A percentile compares a stretch with the other conserved stretches of the same genome.
phyloP scores from a whole-genome alignment of 768 basidiomycete genomes.

The Rhodotorula sphaerocarpa region DNA sequence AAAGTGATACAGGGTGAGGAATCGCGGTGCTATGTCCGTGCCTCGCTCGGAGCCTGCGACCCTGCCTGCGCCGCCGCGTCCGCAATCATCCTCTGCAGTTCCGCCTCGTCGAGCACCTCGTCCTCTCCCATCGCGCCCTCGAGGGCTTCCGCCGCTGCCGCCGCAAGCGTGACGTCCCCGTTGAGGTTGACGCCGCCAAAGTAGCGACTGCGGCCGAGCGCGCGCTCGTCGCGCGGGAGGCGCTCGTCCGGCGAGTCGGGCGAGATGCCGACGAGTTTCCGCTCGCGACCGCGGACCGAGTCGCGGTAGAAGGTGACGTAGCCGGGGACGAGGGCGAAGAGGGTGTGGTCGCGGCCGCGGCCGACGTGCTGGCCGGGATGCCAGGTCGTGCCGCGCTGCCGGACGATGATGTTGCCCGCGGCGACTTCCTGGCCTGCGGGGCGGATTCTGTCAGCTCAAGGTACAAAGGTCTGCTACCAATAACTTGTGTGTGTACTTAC shows the following conservation, averaged over 20 bases:
- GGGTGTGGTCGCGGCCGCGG: constrained; percentile 87
- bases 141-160: neutral
- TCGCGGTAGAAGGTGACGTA: constrained; percentile 83
- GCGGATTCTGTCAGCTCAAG: too few relatives aligned
- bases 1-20: too few relatives aligned
- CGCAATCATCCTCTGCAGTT: neutral
- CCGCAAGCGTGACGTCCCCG: neutral
- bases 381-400: constrained; percentile 86
- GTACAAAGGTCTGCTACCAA: too few relatives aligned
- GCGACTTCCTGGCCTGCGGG: constrained; percentile 82
- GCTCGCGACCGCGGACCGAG: constrained; percentile 55
- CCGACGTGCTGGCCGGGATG: constrained; percentile 93
- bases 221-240: constrained; percentile 70
- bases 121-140: neutral
- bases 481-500: constrained; percentile 52
- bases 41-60: too few relatives aligned
- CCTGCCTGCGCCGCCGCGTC: neutral
- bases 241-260: constrained; percentile 60
- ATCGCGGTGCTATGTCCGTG: too few relatives aligned
- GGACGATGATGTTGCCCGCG: constrained; percentile 90
- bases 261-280: constrained; percentile 76
- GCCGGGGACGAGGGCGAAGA: constrained; percentile 82
- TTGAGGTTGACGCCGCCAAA: constrained; percentile 61
- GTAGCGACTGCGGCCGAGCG: constrained; percentile 70
- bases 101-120: constrained; percentile 1